Evolutionary conservation across 495 filamentous ascomycete species (phyloP).

Genomic region (Podospora australis): DNA sequence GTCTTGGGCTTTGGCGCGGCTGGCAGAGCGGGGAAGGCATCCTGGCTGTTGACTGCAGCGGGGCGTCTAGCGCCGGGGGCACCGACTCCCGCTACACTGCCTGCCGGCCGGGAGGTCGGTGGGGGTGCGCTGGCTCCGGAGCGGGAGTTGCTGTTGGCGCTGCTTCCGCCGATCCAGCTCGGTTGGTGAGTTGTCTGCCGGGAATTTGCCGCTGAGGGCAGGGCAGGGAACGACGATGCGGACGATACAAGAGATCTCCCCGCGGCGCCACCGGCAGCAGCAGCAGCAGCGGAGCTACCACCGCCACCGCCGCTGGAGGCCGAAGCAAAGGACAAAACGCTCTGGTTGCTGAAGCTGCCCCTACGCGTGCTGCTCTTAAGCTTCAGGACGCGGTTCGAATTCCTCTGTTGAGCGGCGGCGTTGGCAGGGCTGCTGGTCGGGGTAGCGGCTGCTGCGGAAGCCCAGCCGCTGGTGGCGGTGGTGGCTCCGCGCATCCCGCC

Average conservation of each 20-base stretch:
- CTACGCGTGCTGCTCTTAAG: conserved; percentile 44
- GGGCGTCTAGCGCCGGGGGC: background rate
- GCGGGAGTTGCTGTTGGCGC: conserved; percentile 20
- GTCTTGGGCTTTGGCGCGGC: conserved; percentile 70
- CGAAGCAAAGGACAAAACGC: conserved; percentile 38
- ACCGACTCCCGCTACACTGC: conserved; percentile 5
- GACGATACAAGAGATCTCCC: no score
- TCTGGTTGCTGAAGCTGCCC: conserved; percentile 14
- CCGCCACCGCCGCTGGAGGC: conserved; percentile 33
- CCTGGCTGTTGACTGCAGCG: conserved; percentile 22
- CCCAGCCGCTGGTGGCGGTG: conserved; percentile 45
- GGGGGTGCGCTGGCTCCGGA: conserved; percentile 14
- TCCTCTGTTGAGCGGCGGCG: conserved; percentile 24
- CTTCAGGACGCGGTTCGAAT: conserved; percentile 39
- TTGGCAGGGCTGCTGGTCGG: conserved; percentile 16
- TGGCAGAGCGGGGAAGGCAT: conserved; percentile 79
- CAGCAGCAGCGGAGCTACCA: conserved; percentile 15
- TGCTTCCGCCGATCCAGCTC: conserved; percentile 28
- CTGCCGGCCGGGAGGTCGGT: background rate
- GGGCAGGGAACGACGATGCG: conserved; percentile 26
- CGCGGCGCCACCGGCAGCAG: no score
- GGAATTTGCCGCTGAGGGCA: conserved; percentile 15
- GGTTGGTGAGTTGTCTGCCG: background rate
- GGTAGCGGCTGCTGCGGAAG: conserved; percentile 40
- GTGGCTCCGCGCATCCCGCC: conserved; percentile 50